Evolutionary conservation across 805 yeast species (phyloP).

Genomic region (Millerozyma miso): DNA sequence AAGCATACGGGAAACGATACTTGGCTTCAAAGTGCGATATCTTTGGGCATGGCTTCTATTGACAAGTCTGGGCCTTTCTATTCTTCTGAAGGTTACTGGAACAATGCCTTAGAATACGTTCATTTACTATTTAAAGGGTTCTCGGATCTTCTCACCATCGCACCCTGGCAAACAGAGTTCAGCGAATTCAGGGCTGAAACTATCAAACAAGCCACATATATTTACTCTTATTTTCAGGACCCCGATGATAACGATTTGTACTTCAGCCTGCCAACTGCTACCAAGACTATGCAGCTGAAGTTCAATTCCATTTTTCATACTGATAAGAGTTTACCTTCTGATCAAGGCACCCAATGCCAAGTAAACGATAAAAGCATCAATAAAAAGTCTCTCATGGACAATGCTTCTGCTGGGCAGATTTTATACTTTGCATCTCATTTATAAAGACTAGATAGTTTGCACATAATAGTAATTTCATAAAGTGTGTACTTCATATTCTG

Average conservation of each 20-base stretch:
- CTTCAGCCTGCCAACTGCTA: slow-evolving; percentile 9
- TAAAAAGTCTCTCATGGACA: slow-evolving; percentile 21
- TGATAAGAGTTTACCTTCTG: neutral
- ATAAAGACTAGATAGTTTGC: neutral
- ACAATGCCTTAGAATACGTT: slow-evolving; percentile 21
- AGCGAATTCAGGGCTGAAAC: slow-evolving; percentile 8
- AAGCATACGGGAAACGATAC: slow-evolving; percentile 10
- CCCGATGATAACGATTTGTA: slow-evolving; percentile 10
- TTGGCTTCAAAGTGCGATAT: slow-evolving; percentile 19
- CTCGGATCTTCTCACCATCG: slow-evolving; percentile 17
- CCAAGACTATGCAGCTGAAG: slow-evolving; percentile 4
- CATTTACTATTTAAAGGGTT: slow-evolving; percentile 24
- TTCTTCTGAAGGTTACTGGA: slow-evolving; percentile 15
- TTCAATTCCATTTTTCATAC: slow-evolving; percentile 6
- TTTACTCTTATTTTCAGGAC: slow-evolving; percentile 12
- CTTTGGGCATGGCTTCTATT: slow-evolving; percentile 16
- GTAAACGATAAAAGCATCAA: slow-evolving; percentile 11
- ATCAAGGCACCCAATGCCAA: slow-evolving; percentile 5
- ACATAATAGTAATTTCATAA: too few species aligned
- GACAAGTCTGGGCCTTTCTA: slow-evolving; percentile 12
- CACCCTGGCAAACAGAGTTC: slow-evolving; percentile 4
- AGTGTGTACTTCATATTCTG: too few species aligned
- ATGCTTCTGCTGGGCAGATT: slow-evolving; percentile 10
- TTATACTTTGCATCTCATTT: slow-evolving; percentile 22
- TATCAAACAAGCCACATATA: slow-evolving; percentile 9